Base-by-base conservation (phyloP, 2,329 filamentous ascomycete genomes). In the Calonectria honghensis region DNA sequence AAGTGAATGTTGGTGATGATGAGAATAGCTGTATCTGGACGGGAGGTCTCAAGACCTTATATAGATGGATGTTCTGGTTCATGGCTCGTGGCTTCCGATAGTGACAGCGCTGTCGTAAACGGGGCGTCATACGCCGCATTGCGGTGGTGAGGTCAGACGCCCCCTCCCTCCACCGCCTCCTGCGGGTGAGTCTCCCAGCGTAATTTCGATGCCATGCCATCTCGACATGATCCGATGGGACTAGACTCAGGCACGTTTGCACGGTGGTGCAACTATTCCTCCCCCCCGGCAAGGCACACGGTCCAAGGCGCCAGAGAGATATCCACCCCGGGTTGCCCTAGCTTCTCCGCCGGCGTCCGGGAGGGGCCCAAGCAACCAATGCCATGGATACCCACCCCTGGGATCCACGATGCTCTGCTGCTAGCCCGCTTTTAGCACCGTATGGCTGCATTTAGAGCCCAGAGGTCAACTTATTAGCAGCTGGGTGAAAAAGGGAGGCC, bases 31-130 rank as follows among this genome's bases (percentile, higher is more conserved):
- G 10, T n/a, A 41, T 50, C 13, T 24, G 5, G 11, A 27, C 18
- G 50, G 71, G 51, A 66, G 50, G 45, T 27, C 41, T 64, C n/a
- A 18, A 50, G 5, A 11, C 31, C 70, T 73, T 73, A 68, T 73
- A 73, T 73, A 73, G 57, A 37, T 57, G 31, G 27, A n/a, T 27
- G 39, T 57, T 14, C 39, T 61, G 29, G 69, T 57, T 50, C n/a
- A 4, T n/a, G 16, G 35, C 18, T 50, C 50, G 9, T 52, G 50
- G 18, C 45, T 39, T 51, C 45, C 27, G 32, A 32, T n/a, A 52
- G n/a, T 29, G 41, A 52, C 41, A 50, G 48, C 18, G 41, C 65
- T 20, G 24, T 18, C 32, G 32, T 20, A 9, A 35, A 29, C 35
- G n/a, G 52, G 52, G 52, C 31, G 52, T 32, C 52, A 57, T 57